Conservation (phyloP, 495 filamentous ascomycete genomes). For the Pseudoneurospora amorphoporcata region DNA sequence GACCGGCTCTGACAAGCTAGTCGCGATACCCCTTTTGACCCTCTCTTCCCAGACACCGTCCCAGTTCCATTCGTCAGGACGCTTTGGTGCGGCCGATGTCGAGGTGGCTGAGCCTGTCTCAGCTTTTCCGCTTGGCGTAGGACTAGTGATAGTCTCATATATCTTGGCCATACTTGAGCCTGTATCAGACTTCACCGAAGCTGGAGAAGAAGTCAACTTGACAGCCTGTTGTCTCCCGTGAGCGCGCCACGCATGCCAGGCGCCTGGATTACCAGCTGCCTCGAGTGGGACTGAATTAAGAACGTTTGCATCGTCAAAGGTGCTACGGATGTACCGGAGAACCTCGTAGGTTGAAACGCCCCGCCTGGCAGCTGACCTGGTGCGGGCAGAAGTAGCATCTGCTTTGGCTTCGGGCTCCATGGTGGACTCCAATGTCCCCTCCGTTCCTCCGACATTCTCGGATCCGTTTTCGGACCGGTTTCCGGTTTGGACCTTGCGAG, state of each 20-base stretch:
- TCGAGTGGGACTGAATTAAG: constrained; percentile 72
- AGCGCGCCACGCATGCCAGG: constrained; percentile 82
- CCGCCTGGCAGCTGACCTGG: constrained; percentile 10
- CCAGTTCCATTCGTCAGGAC: constrained; percentile 87
- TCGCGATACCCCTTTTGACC: constrained; percentile 63
- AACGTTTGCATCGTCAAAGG: constrained; percentile 66
- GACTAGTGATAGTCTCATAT: neutral
- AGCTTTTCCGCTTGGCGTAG: neutral
- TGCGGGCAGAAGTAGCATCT: constrained; percentile 2
- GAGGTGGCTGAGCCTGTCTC: constrained; percentile 13
- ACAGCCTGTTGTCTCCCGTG: constrained; percentile 38
- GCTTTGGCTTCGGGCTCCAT: neutral
- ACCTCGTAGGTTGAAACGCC: constrained; percentile 48
- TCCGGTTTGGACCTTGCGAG: neutral
- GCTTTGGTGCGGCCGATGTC: constrained; percentile 26
- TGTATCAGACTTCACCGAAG: neutral
- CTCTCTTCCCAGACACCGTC: constrained; percentile 87
- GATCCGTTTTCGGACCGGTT: constrained; percentile 5
- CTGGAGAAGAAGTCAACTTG: constrained; percentile 7
- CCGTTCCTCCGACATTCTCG: neutral
- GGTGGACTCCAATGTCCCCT: neutral
- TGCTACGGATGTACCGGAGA: constrained; percentile 67
- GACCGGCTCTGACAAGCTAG: constrained; percentile 65
- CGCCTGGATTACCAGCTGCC: constrained; percentile 75
- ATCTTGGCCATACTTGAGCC: neutral